Percentiles rank a stretch among this genome's conserved stretches.
Conservation (phyloP, 768 basidiomycete species). For the Hygrophoropsis aurantiaca region DNA sequence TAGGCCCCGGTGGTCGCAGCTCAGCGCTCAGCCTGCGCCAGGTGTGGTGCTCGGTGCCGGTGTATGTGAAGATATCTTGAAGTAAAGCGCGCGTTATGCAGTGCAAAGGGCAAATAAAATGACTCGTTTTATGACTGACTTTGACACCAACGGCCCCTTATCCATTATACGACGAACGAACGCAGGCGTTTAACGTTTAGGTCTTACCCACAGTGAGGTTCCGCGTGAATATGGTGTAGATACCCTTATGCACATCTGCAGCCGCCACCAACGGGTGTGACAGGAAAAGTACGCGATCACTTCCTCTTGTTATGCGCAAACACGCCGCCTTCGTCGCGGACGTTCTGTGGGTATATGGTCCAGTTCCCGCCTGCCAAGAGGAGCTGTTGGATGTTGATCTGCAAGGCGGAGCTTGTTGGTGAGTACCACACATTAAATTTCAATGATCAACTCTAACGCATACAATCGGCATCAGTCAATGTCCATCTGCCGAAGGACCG, state of each 20-base stretch:
- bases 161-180: conserved; percentile 75
- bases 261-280: background rate
- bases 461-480: too few species aligned
- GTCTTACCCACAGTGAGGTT: conserved; percentile 59
- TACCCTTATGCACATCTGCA: conserved; percentile 66
- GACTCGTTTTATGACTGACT: conserved; percentile 41
- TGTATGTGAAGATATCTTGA: conserved; percentile 61
- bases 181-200: conserved; percentile 61
- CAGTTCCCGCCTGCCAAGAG: conserved; percentile 59
- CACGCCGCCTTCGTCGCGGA: conserved; percentile 41
- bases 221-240: conserved; percentile 67
- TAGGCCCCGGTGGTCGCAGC: conserved; percentile 72
- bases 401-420: too few species aligned
- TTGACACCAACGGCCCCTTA: conserved; percentile 70
- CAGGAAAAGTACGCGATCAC: background rate
- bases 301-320: conserved; percentile 70
- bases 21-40: conserved; percentile 74
- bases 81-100: background rate
- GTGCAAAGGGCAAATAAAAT: background rate
- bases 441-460: too few species aligned
- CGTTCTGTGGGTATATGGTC: conserved; percentile 68
- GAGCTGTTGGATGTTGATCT: conserved; percentile 73
- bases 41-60: conserved; percentile 61
- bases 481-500: conserved; percentile 98
- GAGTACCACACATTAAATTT: too few species aligned